Base-by-base conservation (phyloP, 805 yeast genomes). In the Nakazawaea populi region DNA sequence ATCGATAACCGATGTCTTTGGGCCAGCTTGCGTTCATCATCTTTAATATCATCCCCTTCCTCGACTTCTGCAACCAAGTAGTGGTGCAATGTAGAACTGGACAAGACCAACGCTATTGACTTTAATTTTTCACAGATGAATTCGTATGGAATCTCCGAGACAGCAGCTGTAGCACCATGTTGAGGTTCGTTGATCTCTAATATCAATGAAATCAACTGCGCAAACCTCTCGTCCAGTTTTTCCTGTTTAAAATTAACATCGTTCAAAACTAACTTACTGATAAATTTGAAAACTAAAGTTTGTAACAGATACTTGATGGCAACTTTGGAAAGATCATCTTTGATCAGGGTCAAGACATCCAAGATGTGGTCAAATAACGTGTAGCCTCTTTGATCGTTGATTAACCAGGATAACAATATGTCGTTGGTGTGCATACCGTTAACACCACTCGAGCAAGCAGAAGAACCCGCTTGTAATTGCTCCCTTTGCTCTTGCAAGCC, bases 41-140 rank as follows among this genome's bases (percentile, higher is more conserved):
- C 40, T n/a, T 12, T n/a, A 6, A 8, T 37, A 6, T 7, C 18
- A 37, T 37, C 40, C 7, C n/a, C 40, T 37, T 37, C 40, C n/a
- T 37, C 40, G 3, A 10, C 18, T 6, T 12, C 18, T 37, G 5
- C 18, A 6, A 37, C 14, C 7, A 37, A n/a, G 14, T 37, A 37
- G 14, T 37, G 40, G 14, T 37, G n/a, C 30, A 7, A 40, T 6
- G 6, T 7, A 32, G 37, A 6, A 14, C 38, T 18, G 4, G 47
- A 44, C 35, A 44, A 36, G 29, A 44, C 7, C 29, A 36, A 10
- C 8, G 41, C 47, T 6, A 44, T 28, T 6, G 47, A 9, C 12
- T 44, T 44, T 34, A 44, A 35, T 44, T 44, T 44, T 34, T 35
- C 47, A 44, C 34, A 37, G 35, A 44, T 35, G 41, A 29, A 44